Evolutionary conservation across 2,329 filamentous ascomycete species (phyloP).

Genomic region (Claviceps capensis): DNA sequence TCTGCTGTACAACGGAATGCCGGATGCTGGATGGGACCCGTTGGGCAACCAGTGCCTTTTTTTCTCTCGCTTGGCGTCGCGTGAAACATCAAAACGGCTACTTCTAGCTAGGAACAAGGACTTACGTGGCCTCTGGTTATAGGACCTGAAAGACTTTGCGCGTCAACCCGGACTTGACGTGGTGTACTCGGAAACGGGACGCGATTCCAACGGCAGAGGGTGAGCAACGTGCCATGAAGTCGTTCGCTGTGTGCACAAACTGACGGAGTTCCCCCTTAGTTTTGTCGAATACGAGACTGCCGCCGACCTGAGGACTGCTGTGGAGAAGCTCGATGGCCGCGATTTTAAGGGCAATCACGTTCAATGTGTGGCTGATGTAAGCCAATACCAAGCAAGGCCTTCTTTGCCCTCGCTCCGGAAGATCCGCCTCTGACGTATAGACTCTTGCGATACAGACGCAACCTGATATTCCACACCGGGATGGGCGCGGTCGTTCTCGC

Average conservation of each 20-base stretch:
- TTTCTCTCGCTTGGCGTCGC: constrained; percentile 12
- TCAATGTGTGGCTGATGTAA: constrained; percentile 76
- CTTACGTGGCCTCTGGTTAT: constrained; percentile 72
- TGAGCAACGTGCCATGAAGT: constrained; percentile 30
- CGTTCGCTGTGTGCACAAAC: neutral
- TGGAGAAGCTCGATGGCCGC: constrained; percentile 85
- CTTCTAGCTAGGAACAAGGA: constrained; percentile 50
- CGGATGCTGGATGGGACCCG: constrained; percentile 25
- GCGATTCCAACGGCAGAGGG: constrained; percentile 87
- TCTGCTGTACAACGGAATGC: constrained; percentile 11
- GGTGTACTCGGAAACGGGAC: constrained; percentile 91
- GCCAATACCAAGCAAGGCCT: constrained; percentile 16
- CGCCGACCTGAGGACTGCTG: constrained; percentile 74
- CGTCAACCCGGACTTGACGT: constrained; percentile 94
- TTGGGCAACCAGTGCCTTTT: constrained; percentile 16
- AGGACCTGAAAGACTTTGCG: constrained; percentile 99
- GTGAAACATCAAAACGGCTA: constrained; percentile 8
- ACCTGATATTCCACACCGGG: constrained; percentile 58
- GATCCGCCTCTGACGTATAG: neutral
- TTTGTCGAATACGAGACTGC: constrained; percentile 97
- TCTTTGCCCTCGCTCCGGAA: neutral
- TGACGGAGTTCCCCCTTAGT: constrained; percentile 29
- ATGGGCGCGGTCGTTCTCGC: constrained; percentile 59
- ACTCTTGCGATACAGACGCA: constrained; percentile 45
- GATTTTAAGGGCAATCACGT: constrained; percentile 89